phyloP scores from a whole-genome alignment of 1,139 yeast genomes.

The Meyerozyma guilliermondii region DNA sequence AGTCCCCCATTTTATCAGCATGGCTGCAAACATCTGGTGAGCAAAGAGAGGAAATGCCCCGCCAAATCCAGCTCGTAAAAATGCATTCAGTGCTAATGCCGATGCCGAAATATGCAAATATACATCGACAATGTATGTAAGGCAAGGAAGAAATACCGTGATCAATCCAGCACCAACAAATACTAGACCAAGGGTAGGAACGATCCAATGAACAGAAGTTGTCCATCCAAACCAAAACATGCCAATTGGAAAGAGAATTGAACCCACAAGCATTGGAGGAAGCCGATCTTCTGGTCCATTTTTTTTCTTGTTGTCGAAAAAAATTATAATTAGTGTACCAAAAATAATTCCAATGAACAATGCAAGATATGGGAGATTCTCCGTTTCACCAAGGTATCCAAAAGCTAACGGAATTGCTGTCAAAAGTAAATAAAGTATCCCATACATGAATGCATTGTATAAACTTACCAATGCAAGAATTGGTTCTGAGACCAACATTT shows the following conservation, averaged over 20 bases:
- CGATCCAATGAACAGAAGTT: slow-evolving; percentile 4
- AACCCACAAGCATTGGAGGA: slow-evolving; percentile 4
- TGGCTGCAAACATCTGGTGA: slow-evolving; percentile 3
- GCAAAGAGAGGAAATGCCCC: slow-evolving; percentile 5
- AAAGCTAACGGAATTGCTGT: slow-evolving; percentile 4
- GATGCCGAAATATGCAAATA: slow-evolving; percentile 3
- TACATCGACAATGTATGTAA: slow-evolving; percentile 4
- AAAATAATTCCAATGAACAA: slow-evolving; percentile 9
- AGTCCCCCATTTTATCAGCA: slow-evolving; percentile 4
- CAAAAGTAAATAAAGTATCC: slow-evolving; percentile 3
- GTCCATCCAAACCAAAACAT: slow-evolving; percentile 4
- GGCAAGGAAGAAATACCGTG: slow-evolving; percentile 4
- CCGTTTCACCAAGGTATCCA: not conserved
- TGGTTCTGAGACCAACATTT: slow-evolving; percentile 4
- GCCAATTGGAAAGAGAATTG: slow-evolving; percentile 2
- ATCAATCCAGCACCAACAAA: slow-evolving; percentile 4
- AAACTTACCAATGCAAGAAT: slow-evolving; percentile 3
- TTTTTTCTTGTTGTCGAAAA: not conserved
- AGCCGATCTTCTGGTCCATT: slow-evolving; percentile 3
- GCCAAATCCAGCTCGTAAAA: slow-evolving; percentile 4
- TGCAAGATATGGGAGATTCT: slow-evolving; percentile 4
- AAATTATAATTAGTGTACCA: slow-evolving; percentile 6
- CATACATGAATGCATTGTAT: slow-evolving; percentile 5
- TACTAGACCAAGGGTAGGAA: slow-evolving; percentile 3
- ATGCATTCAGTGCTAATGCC: slow-evolving; percentile 4